Conservation (phyloP, 345 rosid genomes). For the Acer campestre region DNA sequence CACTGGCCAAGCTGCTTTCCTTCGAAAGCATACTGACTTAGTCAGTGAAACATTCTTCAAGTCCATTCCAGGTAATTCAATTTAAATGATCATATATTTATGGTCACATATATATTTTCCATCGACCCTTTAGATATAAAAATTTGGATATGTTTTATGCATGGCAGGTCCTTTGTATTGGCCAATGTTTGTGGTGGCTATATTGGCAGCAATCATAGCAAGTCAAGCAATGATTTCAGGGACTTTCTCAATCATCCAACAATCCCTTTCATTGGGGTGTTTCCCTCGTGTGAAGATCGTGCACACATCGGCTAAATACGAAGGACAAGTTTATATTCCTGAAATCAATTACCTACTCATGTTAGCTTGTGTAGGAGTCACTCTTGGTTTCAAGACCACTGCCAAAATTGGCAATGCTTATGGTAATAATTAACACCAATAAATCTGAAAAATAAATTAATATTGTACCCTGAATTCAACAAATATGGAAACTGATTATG, state of each 20-base stretch:
- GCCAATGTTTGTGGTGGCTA: slow-evolving; percentile 54
- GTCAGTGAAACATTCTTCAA: slow-evolving; percentile 34
- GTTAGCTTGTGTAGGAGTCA: slow-evolving; percentile 50
- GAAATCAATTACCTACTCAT: slow-evolving; percentile 53
- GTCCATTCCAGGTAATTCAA: slow-evolving; percentile 35
- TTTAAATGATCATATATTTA: neutral
- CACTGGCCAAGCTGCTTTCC: slow-evolving; percentile 46
- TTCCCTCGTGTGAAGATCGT: slow-evolving; percentile 59
- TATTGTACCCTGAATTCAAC: no score
- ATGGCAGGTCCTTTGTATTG: slow-evolving; percentile 43
- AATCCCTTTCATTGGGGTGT: slow-evolving; percentile 53
- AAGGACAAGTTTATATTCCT: slow-evolving; percentile 59
- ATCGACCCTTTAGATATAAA: neutral
- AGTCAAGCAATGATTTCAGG: slow-evolving; percentile 65
- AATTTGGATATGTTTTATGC: neutral
- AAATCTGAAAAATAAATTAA: no score
- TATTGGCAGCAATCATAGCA: slow-evolving; percentile 51
- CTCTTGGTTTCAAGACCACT: slow-evolving; percentile 48
- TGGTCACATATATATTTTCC: neutral
- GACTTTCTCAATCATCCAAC: slow-evolving; percentile 59
- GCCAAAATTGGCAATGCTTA: slow-evolving; percentile 56
- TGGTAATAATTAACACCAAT: slow-evolving; percentile 34
- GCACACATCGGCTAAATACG: slow-evolving; percentile 49
- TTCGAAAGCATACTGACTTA: slow-evolving; percentile 30
- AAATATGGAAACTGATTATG: no score